phyloP scores from a whole-genome alignment of 345 rosid genomes.

The Eucalyptus polyanthemos region DNA sequence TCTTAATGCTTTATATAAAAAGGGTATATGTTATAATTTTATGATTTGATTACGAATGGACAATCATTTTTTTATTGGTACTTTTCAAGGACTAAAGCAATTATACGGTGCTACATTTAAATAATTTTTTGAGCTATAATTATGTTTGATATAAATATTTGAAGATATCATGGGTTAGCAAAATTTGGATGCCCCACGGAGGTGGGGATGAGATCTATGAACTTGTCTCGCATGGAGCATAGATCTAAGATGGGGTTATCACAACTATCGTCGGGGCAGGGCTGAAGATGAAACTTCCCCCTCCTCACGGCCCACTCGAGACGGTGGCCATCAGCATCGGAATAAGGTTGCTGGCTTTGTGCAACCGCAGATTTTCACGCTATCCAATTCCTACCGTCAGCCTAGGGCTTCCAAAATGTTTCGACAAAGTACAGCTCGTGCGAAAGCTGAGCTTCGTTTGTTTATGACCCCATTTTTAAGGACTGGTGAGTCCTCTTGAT shows the following conservation, averaged over 20 bases:
- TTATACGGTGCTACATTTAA: neutral
- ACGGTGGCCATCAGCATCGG: neutral
- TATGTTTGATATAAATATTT: too few relatives aligned
- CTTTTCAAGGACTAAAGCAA: neutral
- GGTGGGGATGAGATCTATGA: neutral
- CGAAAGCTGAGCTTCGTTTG: neutral
- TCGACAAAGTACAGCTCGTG: neutral
- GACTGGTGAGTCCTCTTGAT: too few relatives aligned
- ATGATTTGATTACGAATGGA: neutral
- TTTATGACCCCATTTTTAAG: too few relatives aligned
- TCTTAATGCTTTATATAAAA: neutral
- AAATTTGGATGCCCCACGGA: neutral
- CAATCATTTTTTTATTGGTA: neutral
- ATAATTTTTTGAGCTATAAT: too few relatives aligned
- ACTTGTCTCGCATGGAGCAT: neutral
- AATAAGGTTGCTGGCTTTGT: neutral
- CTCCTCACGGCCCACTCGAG: neutral
- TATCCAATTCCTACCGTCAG: neutral
- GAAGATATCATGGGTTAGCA: too few relatives aligned
- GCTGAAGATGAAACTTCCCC: neutral
- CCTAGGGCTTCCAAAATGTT: neutral
- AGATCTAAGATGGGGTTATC: neutral
- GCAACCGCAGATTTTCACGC: neutral
- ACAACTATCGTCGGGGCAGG: neutral
- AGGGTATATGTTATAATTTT: neutral